phyloP scores from a whole-genome alignment of 1,284 basidiomycete species.

The Microbotryum saponariae region DNA sequence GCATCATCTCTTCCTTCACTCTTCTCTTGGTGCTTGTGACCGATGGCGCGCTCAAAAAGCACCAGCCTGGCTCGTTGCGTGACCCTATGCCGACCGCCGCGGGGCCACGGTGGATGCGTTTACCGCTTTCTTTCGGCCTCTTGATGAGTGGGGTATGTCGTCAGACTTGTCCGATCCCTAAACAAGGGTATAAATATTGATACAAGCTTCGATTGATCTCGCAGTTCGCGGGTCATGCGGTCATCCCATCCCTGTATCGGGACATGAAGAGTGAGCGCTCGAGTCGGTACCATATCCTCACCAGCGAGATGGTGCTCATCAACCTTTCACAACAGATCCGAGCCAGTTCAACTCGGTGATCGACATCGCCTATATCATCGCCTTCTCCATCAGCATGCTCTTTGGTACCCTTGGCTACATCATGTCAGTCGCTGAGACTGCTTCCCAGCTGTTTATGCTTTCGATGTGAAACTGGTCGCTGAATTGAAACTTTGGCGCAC shows the following conservation, averaged over 20 bases:
- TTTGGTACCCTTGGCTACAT: conserved; percentile 81
- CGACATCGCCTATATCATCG: conserved; percentile 73
- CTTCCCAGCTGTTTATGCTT: background rate
- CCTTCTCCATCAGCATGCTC: conserved; percentile 67
- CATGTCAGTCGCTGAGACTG: conserved; percentile 48
- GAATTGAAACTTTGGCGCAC: background rate
- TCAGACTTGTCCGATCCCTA: background rate
- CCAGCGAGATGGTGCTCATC: background rate
- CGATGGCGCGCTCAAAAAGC: conserved; percentile 73
- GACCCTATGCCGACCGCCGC: conserved; percentile 63
- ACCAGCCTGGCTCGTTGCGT: conserved; percentile 74
- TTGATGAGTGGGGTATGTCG: conserved; percentile 82
- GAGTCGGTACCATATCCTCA: background rate
- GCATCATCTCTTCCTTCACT: conserved; percentile 64
- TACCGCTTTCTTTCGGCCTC: conserved; percentile 65
- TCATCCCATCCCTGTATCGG: conserved; percentile 78
- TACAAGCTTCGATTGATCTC: background rate
- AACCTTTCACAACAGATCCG: conserved; percentile 52
- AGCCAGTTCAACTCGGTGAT: conserved; percentile 73
- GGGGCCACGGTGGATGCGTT: conserved; percentile 49
- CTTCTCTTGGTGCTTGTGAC: conserved; percentile 71
- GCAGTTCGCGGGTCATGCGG: conserved; percentile 84
- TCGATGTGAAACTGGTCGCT: background rate
- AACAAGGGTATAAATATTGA: background rate
- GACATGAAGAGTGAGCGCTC: conserved; percentile 58